Conservation (phyloP, 495 filamentous ascomycete genomes). For the Physcia stellaris region DNA sequence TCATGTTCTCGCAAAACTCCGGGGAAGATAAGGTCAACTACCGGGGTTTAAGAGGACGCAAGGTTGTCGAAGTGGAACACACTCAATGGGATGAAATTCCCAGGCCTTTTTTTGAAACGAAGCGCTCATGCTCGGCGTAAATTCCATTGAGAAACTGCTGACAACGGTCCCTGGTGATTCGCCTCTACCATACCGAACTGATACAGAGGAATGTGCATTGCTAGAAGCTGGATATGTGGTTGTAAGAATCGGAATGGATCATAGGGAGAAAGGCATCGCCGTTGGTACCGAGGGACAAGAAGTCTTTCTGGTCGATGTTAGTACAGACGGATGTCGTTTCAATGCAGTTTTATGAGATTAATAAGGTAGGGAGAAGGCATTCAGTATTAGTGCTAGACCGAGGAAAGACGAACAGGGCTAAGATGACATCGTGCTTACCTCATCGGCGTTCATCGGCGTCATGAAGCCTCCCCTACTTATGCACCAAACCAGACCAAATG, state of each 20-base stretch:
- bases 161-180: constrained; percentile 8
- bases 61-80: constrained; percentile 8
- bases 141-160: too few species aligned
- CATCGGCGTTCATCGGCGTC: too few species aligned
- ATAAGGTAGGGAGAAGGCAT: too few species aligned
- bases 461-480: too few species aligned
- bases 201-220: constrained; percentile 27
- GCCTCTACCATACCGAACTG: constrained; percentile 12
- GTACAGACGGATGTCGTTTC: not conserved
- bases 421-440: too few species aligned
- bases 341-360: not conserved
- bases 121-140: constrained; percentile 22
- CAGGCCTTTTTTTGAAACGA: constrained; percentile 23
- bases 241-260: constrained; percentile 19
- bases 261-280: not conserved
- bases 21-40: constrained; percentile 15
- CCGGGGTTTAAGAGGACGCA: constrained; percentile 4
- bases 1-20: constrained; percentile 17
- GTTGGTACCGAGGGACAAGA: not conserved
- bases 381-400: too few species aligned
- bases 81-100: constrained; percentile 20
- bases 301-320: not conserved
- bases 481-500: too few species aligned
- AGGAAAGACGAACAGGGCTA: too few species aligned
- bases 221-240: constrained; percentile 28